Evolutionary conservation across 208 protist species (phyloP), one percentile per base, ranked within the genome.

Genomic region (Leishmania tarentolae): DNA sequence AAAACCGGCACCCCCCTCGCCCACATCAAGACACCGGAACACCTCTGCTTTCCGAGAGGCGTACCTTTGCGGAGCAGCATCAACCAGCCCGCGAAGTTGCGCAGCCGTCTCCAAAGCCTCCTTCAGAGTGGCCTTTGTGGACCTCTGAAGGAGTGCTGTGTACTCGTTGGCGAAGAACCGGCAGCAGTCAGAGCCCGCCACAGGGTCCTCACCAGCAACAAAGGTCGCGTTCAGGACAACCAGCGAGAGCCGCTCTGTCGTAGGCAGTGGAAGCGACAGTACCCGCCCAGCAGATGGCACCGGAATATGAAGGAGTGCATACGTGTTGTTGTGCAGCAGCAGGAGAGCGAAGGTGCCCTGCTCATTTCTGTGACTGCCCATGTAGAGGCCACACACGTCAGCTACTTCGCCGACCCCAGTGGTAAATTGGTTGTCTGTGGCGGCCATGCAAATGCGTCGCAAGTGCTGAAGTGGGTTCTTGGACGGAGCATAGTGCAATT

Each of bases 151-250:
- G 37, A 85, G 15, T 0, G 70, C 42, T 31, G 93, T 97, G 82
- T 91, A 95, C 78, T 97, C 93, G 76, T 91, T 95, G 63, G 91
- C 90, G 46, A 95, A 86, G 21, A 94, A 53, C 17, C 92, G 87
- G 35, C 85, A 76, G 75, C 91, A 97, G 82, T 97, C 93, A 17
- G 86, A 86, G 9, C 91, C 93, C 9, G 89, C 86, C 21, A 87
- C 83, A 24, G 87, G 76, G 74, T 92, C 90, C 21, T 86, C 88
- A 35, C 72, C 76, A 31, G 81, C 80, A 47, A 97, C 77, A 75
- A 96, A 94, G 0, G 91, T 94, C 19, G 85, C 61, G 81, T 97
- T 89, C 59, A 90, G 79, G 0, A 97, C 74, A 73, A 92, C 61
- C 65, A 94, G 42, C 17, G 87, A 83, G 31, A 79, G 72, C 24